These are phyloP conservation scores for Kodamaea lidongshanica DNA, from an alignment of 805 yeast genomes.

Conservation along the genomic window DNA sequence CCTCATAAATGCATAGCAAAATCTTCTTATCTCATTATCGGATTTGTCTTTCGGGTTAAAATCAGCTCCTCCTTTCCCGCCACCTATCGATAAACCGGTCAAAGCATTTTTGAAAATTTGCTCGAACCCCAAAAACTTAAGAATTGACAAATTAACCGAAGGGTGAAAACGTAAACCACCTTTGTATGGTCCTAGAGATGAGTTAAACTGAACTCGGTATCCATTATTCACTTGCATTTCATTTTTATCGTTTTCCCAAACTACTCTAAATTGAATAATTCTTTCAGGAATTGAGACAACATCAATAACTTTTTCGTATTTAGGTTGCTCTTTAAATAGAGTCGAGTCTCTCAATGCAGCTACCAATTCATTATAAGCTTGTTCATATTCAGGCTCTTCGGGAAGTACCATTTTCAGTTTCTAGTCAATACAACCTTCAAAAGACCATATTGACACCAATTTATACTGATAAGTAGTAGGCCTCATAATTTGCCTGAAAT, in stretches of 20 bases:
- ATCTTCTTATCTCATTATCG: conserved; percentile 91
- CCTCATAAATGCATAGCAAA: conserved; percentile 93
- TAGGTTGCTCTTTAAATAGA: conserved; percentile 81
- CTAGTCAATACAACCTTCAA: no score
- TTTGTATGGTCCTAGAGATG: conserved; percentile 97
- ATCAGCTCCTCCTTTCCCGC: conserved; percentile 99
- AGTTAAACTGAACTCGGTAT: conserved; percentile 97
- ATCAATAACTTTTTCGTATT: conserved; percentile 80
- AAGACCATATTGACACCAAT: no score
- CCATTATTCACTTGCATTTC: conserved; percentile 91
- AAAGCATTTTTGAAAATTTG: conserved; percentile 97
- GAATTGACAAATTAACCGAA: conserved; percentile 87
- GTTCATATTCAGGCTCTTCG: conserved; percentile 97
- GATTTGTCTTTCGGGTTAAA: conserved; percentile 95
- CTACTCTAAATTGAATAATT: conserved; percentile 92
- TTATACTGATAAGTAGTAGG: no score
- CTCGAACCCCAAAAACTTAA: conserved; percentile 95
- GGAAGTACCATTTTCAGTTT: conserved; percentile 61
- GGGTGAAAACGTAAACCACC: conserved; percentile 99
- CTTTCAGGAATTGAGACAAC: conserved; percentile 95
- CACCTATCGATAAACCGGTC: conserved; percentile 97
- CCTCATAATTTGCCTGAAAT: no score
- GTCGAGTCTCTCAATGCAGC: conserved; percentile 88
- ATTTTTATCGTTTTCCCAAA: conserved; percentile 96
- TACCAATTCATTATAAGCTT: conserved; percentile 92